Evolutionary conservation across 1,284 basidiomycete species (phyloP), one percentile per base, ranked within the genome.

Genomic region (Vanrija pseudolonga): DNA sequence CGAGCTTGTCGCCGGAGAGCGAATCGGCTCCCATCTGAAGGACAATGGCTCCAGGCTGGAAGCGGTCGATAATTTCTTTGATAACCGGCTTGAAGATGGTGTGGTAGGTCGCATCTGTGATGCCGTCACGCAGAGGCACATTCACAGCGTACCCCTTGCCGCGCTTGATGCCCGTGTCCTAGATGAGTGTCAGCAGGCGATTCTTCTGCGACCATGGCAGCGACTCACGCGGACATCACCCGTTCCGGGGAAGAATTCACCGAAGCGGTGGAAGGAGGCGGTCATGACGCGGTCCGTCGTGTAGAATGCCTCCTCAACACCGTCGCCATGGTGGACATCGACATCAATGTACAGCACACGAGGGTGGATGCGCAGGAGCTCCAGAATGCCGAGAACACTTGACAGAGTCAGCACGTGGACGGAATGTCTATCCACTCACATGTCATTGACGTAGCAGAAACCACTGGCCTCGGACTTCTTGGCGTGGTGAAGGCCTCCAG

Each of bases 301-400:
- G 76, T 97, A 98, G 79, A 98, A 98, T 1, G 95, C 96, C 72
- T 98, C 95, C 68, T 98, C 95, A 36, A 98, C 95, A 18, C 95
- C 96, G 70, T 98, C 96, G 7, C 95, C 95, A 57, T 98, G 95
- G 73, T 98, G 95, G 53, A 93, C 92, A 76, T 98, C 95, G 54
- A 98, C 95, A 76, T 98, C 95, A 71, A 98, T 89, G 76, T 98
- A 98, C 22, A 98, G 80, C 2, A 98, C 94, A 53, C 96, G 88
- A 0, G 89, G 84, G 68, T 84, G 82, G 60, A 78, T 79, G 18
- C 81, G 83, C 14, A 95, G 79, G 14, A 96, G 84, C 76, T 96
- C 92, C 40, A 96, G 81, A 43, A 94, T 92, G 23, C 85, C 85
- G 41, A 95, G 84, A 1, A 95, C 90, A 69, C 95, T 96, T 36